phyloP scores from a whole-genome alignment of 805 yeast genomes.

The Schwanniomyces vanrijiae region DNA sequence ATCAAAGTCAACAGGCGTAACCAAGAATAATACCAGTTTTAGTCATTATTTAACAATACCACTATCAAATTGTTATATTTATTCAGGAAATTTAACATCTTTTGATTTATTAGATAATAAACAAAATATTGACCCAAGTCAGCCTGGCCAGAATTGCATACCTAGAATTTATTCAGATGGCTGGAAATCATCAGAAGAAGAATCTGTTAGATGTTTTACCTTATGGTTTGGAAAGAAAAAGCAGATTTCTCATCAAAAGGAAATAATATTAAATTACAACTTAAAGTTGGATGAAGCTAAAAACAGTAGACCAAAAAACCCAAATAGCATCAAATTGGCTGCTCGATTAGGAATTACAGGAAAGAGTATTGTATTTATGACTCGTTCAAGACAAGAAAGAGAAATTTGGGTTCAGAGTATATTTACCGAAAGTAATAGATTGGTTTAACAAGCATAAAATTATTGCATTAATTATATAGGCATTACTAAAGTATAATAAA shows the following conservation, averaged over 20 bases:
- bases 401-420: slow-evolving; percentile 74
- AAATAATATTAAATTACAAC: slow-evolving; percentile 11
- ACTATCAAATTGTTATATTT: slow-evolving; percentile 67
- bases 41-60: slow-evolving; percentile 59
- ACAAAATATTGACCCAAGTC: slow-evolving; percentile 43
- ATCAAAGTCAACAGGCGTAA: slow-evolving; percentile 43
- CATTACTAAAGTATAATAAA: background rate
- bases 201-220: slow-evolving; percentile 72
- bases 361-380: slow-evolving; percentile 68
- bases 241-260: slow-evolving; percentile 29
- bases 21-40: slow-evolving; percentile 49
- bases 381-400: slow-evolving; percentile 77
- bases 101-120: slow-evolving; percentile 53
- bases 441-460: slow-evolving; percentile 5
- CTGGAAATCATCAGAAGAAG: slow-evolving; percentile 80
- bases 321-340: slow-evolving; percentile 45
- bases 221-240: slow-evolving; percentile 78
- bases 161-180: slow-evolving; percentile 83
- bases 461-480: background rate
- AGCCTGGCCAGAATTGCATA: slow-evolving; percentile 56
- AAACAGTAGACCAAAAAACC: slow-evolving; percentile 29
- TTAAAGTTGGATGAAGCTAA: slow-evolving; percentile 1
- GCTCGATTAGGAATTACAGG: slow-evolving; percentile 67
- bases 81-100: slow-evolving; percentile 65
- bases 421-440: slow-evolving; percentile 46